These are phyloP conservation scores for Mycena vitilis DNA, from an alignment of 768 basidiomycete genomes.

Conservation along the genomic window DNA sequence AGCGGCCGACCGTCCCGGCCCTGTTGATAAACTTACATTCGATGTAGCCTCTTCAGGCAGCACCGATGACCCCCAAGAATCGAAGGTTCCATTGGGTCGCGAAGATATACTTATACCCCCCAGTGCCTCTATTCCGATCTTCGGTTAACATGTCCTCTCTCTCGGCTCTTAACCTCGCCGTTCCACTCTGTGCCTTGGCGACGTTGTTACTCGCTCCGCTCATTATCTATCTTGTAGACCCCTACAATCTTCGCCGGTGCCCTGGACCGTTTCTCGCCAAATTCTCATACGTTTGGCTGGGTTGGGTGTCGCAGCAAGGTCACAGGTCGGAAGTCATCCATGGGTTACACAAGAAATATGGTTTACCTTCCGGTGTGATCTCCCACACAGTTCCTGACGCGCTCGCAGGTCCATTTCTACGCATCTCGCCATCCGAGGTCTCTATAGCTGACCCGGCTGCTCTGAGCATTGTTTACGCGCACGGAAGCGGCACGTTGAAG, in stretches of 20 bases:
- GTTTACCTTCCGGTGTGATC: constrained; percentile 46
- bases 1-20: too few species aligned
- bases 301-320: constrained; percentile 69
- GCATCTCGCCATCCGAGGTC: constrained; percentile 80
- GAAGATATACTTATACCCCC: too few species aligned
- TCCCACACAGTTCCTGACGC: not conserved
- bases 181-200: too few species aligned
- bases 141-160: too few species aligned
- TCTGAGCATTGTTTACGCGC: constrained; percentile 79
- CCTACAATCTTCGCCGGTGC: constrained; percentile 65
- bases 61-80: too few species aligned
- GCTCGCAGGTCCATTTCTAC: constrained; percentile 68
- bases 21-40: too few species aligned
- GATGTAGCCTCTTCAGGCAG: too few species aligned
- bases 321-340: constrained; percentile 83
- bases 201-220: constrained; percentile 48
- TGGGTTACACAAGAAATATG: constrained; percentile 76
- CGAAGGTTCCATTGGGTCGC: too few species aligned
- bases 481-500: constrained; percentile 84
- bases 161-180: too few species aligned
- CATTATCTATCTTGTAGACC: constrained; percentile 67
- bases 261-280: constrained; percentile 78
- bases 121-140: too few species aligned
- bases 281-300: constrained; percentile 81
- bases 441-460: constrained; percentile 85